phyloP scores from a whole-genome alignment of 1,284 basidiomycete genomes.

The Trametes versicolor region DNA sequence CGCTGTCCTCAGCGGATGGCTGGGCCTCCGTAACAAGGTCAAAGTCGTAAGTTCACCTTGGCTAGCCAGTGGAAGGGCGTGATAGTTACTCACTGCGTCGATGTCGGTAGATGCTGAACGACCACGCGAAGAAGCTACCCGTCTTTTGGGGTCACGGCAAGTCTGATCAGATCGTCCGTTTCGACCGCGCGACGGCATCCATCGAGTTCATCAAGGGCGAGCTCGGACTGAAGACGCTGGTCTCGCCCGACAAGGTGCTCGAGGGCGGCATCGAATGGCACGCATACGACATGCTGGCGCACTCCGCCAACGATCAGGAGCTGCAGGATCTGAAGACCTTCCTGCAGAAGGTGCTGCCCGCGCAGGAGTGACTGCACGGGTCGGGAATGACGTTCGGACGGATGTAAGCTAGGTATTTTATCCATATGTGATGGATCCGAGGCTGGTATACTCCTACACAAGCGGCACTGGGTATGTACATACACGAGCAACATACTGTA shows the following conservation, averaged over 20 bases:
- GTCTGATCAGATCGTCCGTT: slow-evolving; percentile 78
- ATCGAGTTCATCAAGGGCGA: slow-evolving; percentile 61
- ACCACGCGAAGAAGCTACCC: slow-evolving; percentile 68
- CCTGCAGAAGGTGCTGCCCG: slow-evolving; percentile 57
- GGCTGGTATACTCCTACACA: neutral
- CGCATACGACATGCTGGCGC: slow-evolving; percentile 67
- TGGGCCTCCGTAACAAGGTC: slow-evolving; percentile 73
- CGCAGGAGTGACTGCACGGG: slow-evolving; percentile 21
- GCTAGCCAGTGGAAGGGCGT: neutral
- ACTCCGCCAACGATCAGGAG: slow-evolving; percentile 70
- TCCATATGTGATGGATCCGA: neutral
- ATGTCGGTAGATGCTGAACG: slow-evolving; percentile 60
- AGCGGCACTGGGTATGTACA: slow-evolving; percentile 1
- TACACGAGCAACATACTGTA: neutral
- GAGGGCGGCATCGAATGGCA: slow-evolving; percentile 55
- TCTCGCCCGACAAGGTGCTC: slow-evolving; percentile 35
- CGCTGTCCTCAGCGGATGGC: slow-evolving; percentile 80
- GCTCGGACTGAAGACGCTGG: slow-evolving; percentile 54
- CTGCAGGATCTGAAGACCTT: slow-evolving; percentile 71
- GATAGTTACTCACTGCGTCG: slow-evolving; percentile 12
- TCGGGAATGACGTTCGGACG: slow-evolving; percentile 5
- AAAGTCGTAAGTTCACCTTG: slow-evolving; percentile 58
- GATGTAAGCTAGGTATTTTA: slow-evolving; percentile 27
- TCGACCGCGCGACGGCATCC: slow-evolving; percentile 57
- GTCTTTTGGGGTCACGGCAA: slow-evolving; percentile 91